These are phyloP conservation scores for Colletotrichum spinosum DNA, from an alignment of 2,329 filamentous ascomycete species.

Conservation along the genomic window DNA sequence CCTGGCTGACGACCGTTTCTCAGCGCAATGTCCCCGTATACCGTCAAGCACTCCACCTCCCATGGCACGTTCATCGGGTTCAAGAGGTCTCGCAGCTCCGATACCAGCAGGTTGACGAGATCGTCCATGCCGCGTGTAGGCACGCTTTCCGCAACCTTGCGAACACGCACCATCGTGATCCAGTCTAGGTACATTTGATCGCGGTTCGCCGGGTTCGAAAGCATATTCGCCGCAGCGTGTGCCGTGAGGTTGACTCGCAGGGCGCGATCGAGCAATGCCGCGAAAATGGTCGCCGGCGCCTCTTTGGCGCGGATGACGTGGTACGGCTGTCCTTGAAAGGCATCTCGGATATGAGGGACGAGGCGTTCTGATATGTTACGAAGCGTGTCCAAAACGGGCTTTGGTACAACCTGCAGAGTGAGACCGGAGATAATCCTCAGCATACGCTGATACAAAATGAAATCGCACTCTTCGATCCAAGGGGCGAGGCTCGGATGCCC, in stretches of 20 bases:
- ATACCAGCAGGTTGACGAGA: constrained; percentile 70
- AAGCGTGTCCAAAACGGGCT: constrained; percentile 86
- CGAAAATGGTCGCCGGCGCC: constrained; percentile 89
- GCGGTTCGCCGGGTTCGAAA: constrained; percentile 88
- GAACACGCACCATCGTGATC: constrained; percentile 73
- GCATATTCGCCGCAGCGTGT: constrained; percentile 92
- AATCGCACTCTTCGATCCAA: constrained; percentile 97
- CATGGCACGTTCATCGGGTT: constrained; percentile 75
- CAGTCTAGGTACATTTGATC: constrained; percentile 97
- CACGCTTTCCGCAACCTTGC: constrained; percentile 73
- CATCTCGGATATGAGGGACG: constrained; percentile 83
- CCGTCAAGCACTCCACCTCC: constrained; percentile 71
- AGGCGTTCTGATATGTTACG: constrained; percentile 87
- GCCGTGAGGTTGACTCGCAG: constrained; percentile 93
- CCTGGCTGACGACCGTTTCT: constrained; percentile 58
- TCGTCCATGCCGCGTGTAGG: constrained; percentile 75
- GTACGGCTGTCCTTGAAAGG: constrained; percentile 84
- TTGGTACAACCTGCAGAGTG: constrained; percentile 90
- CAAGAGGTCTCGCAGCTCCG: constrained; percentile 77
- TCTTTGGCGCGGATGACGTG: constrained; percentile 91
- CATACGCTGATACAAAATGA: constrained; percentile 96
- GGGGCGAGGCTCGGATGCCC: constrained; percentile 82
- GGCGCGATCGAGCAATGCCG: constrained; percentile 85
- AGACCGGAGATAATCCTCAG: constrained; percentile 91
- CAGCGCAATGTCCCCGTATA: constrained; percentile 68